Base-by-base conservation (phyloP, 2,329 filamentous ascomycete genomes). In the Aspergillus candidus region DNA sequence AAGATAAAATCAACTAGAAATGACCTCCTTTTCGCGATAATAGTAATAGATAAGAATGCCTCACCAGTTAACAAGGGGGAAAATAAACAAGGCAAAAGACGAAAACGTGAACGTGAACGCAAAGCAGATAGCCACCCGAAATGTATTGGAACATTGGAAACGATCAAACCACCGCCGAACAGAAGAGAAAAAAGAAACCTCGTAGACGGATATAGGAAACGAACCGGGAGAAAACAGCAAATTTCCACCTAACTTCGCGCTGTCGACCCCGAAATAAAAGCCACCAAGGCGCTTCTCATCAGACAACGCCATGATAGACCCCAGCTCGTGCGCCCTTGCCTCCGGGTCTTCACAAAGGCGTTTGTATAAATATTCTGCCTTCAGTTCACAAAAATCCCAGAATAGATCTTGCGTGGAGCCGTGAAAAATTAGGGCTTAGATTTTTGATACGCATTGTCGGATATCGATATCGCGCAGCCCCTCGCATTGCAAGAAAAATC, bases 81-180 rank as follows among this genome's bases (percentile, higher is more conserved):
- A 35, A 29, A 42, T 31, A 35, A 40, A 29, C 30, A 36, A 15
- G 27, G 33, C 36, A n/a, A 15, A 44, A 22, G 11, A 36, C 35
- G 12, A 15, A 13, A 32, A 43, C 33, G 40, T 34, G 32, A 35
- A 47, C 40, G 40, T 44, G 36, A 64, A 52, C 58, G 53, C 41
- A 45, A 29, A 39, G 41, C 47, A 50, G 32, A 53, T 34, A 49
- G 48, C 48, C 50, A 47, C 48, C 50, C 50, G 50, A 53, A 47
- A 53, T 51, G 41, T 51, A 46, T 41, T 43, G 22, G 22, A 48
- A 49, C 41, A 47, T 13, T 47, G 27, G 35, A 35, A 45, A 31
- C 35, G 39, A 47, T 29, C 36, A 36, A 38, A 44, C 32, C 36
- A 52, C 39, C 35, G 34, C 35, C 41, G 40, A 36, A 39, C 47